phyloP scores from a whole-genome alignment of 331 rosid species.

The Quercus tomentella region DNA sequence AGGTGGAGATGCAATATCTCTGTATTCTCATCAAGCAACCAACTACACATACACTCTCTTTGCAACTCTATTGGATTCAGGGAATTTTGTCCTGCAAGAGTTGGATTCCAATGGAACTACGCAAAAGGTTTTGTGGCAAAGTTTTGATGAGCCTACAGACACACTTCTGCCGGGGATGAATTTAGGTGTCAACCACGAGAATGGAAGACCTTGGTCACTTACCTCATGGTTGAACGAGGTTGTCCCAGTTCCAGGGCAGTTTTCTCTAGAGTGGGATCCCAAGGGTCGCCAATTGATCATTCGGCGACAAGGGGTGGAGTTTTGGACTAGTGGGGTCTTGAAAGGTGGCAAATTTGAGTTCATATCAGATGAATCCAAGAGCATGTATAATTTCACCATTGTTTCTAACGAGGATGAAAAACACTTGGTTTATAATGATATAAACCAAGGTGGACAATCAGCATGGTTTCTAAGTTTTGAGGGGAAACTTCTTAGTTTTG shows the following conservation, averaged over 20 bases:
- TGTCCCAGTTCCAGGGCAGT: background rate
- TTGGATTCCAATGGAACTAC: background rate
- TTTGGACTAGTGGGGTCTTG: constrained; percentile 4
- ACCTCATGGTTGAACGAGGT: background rate
- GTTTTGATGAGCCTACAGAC: constrained; percentile 1
- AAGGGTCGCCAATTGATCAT: background rate
- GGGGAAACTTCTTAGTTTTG: background rate
- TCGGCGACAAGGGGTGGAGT: background rate
- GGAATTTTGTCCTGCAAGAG: constrained; percentile 3
- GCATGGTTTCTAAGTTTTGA: background rate
- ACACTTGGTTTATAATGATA: background rate
- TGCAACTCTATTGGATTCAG: constrained; percentile 3
- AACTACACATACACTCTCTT: background rate
- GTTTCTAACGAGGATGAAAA: constrained; percentile 3
- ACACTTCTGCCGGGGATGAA: background rate
- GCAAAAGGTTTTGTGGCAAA: constrained; percentile 2
- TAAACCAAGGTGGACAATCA: background rate
- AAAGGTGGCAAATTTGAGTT: background rate
- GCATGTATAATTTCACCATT: background rate
- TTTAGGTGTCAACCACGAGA: constrained; percentile 1
- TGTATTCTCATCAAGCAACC: background rate
- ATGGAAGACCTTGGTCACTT: background rate
- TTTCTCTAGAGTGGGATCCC: constrained; percentile 17
- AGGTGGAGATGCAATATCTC: background rate
- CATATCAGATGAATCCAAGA: background rate